Conservation (phyloP, 1,284 basidiomycete species). For the Ustilago xerochloae region DNA sequence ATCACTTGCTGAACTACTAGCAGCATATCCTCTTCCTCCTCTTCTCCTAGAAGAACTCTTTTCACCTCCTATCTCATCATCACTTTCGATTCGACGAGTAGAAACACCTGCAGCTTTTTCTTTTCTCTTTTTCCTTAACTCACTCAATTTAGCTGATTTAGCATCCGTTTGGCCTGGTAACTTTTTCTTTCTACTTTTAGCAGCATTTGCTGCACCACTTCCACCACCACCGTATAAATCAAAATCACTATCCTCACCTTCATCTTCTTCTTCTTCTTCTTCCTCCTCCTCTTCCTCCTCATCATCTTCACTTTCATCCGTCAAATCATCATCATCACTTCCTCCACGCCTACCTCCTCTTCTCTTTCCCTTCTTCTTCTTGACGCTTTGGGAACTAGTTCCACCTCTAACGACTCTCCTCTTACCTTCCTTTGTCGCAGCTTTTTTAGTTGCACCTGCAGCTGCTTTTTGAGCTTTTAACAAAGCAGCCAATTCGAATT, state of each 20-base stretch:
- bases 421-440: constrained; percentile 26
- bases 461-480: constrained; percentile 75
- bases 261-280: constrained; percentile 76
- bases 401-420: no score
- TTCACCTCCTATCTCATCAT: constrained; percentile 28
- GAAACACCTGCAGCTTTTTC: constrained; percentile 47
- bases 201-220: constrained; percentile 77
- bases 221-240: constrained; percentile 59
- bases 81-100: constrained; percentile 10
- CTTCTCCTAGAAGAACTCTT: no score
- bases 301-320: constrained; percentile 72
- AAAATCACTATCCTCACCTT: constrained; percentile 77
- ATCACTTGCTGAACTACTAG: background rate
- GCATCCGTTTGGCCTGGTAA: constrained; percentile 52
- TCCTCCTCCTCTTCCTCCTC: constrained; percentile 74
- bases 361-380: constrained; percentile 28
- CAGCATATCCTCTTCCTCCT: constrained; percentile 7
- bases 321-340: constrained; percentile 40
- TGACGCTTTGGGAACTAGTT: no score
- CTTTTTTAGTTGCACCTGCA: constrained; percentile 43
- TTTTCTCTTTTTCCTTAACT: constrained; percentile 51
- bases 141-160: constrained; percentile 54
- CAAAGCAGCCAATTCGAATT: constrained; percentile 80
- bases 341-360: constrained; percentile 6
- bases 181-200: constrained; percentile 86